Percentiles rank a stretch among this genome's conserved stretches.
These are phyloP conservation scores for Phytophthora litchii DNA, from an alignment of 352 stramenopile genomes.

Conservation along the genomic window DNA sequence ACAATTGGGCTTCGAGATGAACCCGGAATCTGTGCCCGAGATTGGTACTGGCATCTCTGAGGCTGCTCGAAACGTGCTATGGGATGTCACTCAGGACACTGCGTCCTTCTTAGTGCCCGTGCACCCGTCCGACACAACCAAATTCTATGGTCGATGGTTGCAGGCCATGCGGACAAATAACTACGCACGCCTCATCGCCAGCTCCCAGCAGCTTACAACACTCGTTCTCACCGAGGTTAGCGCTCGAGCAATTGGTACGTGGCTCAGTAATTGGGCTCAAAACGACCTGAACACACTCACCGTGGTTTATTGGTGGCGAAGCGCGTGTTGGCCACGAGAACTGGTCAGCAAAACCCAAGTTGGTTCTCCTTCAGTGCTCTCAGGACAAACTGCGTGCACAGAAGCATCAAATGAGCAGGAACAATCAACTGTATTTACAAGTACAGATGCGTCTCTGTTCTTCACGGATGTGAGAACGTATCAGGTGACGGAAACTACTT, in stretches of 20 bases:
- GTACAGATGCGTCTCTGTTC: conserved; percentile 42
- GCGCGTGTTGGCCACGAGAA: conserved; percentile 47
- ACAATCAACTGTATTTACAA: conserved; percentile 17
- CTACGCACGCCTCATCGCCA: conserved; percentile 19
- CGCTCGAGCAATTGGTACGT: conserved; percentile 35
- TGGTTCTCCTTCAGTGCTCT: conserved; percentile 14
- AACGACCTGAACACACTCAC: conserved; percentile 49
- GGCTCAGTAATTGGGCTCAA: conserved; percentile 42
- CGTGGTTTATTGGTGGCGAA: conserved; percentile 64
- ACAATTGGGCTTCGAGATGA: conserved; percentile 73
- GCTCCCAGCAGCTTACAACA: conserved; percentile 17
- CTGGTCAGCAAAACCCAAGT: conserved; percentile 22
- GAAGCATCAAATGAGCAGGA: conserved; percentile 39
- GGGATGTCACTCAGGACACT: conserved; percentile 21
- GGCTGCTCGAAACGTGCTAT: conserved; percentile 22
- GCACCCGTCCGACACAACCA: conserved; percentile 33
- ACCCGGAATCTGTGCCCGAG: conserved; percentile 29
- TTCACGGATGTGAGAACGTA: conserved; percentile 46
- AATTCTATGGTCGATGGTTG: conserved; percentile 55
- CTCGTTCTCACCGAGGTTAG: conserved; percentile 28
- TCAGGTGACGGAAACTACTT: conserved; percentile 40
- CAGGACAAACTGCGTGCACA: conserved; percentile 25
- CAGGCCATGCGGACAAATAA: conserved; percentile 39
- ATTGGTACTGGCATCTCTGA: conserved; percentile 38
- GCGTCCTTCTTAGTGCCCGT: conserved; percentile 48